Conservation (phyloP, 306 rosid species). For the Dryas alaskensis region DNA sequence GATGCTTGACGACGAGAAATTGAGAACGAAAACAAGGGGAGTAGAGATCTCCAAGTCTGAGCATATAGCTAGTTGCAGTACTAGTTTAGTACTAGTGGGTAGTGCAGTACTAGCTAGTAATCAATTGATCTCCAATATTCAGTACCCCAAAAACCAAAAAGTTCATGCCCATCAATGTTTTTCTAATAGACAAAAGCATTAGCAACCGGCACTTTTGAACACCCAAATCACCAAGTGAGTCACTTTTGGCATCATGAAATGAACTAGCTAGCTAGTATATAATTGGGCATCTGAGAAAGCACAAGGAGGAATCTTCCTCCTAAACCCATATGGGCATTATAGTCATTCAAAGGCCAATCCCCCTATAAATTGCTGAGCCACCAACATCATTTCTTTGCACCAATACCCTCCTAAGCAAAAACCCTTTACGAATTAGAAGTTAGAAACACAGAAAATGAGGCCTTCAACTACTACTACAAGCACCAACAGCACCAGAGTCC, state of each 20-base stretch:
- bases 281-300: slow-evolving; percentile 42
- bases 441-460: slow-evolving; percentile 33
- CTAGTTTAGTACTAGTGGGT: no score
- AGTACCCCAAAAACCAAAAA: neutral
- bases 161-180: neutral
- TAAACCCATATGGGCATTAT: slow-evolving; percentile 41
- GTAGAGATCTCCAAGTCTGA: no score
- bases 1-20: no score
- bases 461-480: slow-evolving; percentile 30
- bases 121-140: neutral
- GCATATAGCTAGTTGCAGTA: no score
- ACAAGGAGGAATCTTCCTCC: slow-evolving; percentile 42
- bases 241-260: slow-evolving; percentile 27
- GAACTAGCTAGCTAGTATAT: neutral
- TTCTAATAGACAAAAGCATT: neutral
- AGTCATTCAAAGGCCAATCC: slow-evolving; percentile 31
- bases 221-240: neutral
- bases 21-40: no score
- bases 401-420: neutral
- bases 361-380: slow-evolving; percentile 45
- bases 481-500: neutral
- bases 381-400: slow-evolving; percentile 23
- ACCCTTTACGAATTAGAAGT: neutral
- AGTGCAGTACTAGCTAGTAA: no score
- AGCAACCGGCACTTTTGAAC: neutral